Evolutionary conservation across 441 rosid species (phyloP).

Genomic region (Eutrema salsugineum): DNA sequence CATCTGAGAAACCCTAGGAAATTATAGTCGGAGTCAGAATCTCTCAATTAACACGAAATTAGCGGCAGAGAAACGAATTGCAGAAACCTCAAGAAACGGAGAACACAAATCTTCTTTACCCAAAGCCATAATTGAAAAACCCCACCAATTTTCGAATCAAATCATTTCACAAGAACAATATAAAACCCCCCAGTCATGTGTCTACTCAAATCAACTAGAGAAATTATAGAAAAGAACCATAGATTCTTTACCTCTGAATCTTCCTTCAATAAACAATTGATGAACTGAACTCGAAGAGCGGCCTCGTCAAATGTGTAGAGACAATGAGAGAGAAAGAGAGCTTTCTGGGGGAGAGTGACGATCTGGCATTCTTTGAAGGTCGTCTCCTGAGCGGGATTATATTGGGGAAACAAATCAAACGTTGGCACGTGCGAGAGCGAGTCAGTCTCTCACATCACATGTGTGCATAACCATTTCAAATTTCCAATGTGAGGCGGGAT

Average conservation of each 20-base stretch:
- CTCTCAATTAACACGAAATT: neutral
- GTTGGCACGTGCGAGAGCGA: slow-evolving; percentile 10
- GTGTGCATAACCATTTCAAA: slow-evolving; percentile 8
- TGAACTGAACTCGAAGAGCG: neutral
- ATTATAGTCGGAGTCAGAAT: neutral
- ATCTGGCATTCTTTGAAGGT: slow-evolving; percentile 19
- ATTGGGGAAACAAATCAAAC: neutral
- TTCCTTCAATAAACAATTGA: slow-evolving; percentile 14
- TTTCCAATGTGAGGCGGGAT: slow-evolving; percentile 26
- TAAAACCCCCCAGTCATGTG: neutral
- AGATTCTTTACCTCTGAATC: slow-evolving; percentile 4
- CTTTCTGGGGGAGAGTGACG: slow-evolving; percentile 12
- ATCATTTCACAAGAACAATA: slow-evolving; percentile 4
- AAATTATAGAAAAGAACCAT: neutral
- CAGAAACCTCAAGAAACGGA: neutral
- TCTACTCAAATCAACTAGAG: neutral
- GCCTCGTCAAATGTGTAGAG: neutral
- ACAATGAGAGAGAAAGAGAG: slow-evolving; percentile 5
- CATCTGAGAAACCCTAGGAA: neutral
- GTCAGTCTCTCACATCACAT: neutral
- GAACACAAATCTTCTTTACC: neutral
- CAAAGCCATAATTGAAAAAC: neutral
- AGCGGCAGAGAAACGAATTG: neutral
- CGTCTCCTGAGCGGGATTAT: slow-evolving; percentile 29
- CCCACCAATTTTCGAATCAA: neutral